Evolutionary conservation across 352 stramenopile genomes (phyloP).

Genomic region (Pythium volutum): DNA sequence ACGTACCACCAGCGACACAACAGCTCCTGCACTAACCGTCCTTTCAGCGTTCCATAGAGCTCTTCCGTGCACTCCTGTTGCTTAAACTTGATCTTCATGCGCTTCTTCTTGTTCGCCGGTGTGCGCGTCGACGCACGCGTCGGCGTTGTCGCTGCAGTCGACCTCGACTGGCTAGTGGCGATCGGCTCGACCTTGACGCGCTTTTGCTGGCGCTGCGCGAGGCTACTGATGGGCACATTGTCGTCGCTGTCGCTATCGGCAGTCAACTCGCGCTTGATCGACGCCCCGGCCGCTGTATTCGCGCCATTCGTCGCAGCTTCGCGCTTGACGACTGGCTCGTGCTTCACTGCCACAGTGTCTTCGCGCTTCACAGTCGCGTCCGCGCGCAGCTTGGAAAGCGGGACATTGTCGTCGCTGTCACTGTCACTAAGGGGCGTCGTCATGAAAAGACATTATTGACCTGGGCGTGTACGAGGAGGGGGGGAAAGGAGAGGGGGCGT

Average conservation of each 20-base stretch:
- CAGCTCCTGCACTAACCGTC: conserved; percentile 67
- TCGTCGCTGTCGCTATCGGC: conserved; percentile 64
- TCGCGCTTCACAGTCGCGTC: conserved; percentile 20
- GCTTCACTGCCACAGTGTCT: conserved; percentile 14
- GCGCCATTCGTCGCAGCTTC: conserved; percentile 14
- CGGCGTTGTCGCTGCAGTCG: conserved; percentile 9
- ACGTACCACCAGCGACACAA: conserved; percentile 88
- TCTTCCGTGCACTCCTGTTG: conserved; percentile 84
- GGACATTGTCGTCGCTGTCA: conserved; percentile 79
- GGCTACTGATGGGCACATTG: conserved; percentile 63
- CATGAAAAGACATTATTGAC: not conserved
- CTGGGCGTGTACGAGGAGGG: not conserved
- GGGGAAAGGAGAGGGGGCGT: no score
- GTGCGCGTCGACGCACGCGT: conserved; percentile 11
- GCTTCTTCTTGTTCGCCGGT: conserved; percentile 49
- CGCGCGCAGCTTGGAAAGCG: conserved; percentile 59
- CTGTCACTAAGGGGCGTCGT: conserved; percentile 37
- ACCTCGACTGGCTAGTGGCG: not conserved
- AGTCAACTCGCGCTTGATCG: conserved; percentile 28
- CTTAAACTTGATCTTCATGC: conserved; percentile 83
- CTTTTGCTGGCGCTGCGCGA: conserved; percentile 60
- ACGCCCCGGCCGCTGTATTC: not conserved
- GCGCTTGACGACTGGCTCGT: conserved; percentile 15
- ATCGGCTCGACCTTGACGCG: conserved; percentile 45
- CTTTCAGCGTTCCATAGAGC: conserved; percentile 79